Percentiles rank a stretch among this genome's conserved stretches.
Evolutionary conservation across 2,329 filamentous ascomycete species (phyloP).

Genomic region (Dactylonectria macrodidyma): DNA sequence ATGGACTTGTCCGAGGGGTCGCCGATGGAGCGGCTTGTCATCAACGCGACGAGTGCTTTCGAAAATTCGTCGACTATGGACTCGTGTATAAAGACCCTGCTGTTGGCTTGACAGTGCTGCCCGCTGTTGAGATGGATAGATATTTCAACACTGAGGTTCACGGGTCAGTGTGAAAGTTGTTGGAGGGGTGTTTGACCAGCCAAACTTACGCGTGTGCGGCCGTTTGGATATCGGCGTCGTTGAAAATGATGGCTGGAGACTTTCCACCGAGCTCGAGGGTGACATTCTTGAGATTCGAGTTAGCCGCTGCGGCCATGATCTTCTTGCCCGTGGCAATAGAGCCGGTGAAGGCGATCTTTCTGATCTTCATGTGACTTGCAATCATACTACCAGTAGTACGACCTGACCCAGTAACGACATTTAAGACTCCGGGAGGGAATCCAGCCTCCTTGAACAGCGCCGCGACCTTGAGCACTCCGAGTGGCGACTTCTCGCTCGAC

Average conservation of each 20-base stretch:
- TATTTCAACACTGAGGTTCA: neutral
- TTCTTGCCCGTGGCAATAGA: slow-evolving; percentile 75
- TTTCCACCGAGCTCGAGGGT: slow-evolving; percentile 73
- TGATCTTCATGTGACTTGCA: slow-evolving; percentile 32
- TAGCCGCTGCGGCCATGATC: slow-evolving; percentile 77
- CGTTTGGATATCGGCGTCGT: slow-evolving; percentile 70
- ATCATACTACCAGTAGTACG: slow-evolving; percentile 9
- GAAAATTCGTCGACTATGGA: slow-evolving; percentile 66
- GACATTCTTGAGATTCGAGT: slow-evolving; percentile 70
- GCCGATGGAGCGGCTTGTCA: neutral
- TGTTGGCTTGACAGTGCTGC: slow-evolving; percentile 71
- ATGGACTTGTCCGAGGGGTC: slow-evolving; percentile 53
- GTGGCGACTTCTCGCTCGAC: neutral
- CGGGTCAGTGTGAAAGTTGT: neutral
- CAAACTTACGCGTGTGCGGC: slow-evolving; percentile 52
- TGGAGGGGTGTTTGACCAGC: neutral
- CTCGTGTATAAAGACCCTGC: slow-evolving; percentile 68
- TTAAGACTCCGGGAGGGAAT: slow-evolving; percentile 37
- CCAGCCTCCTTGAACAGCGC: slow-evolving; percentile 25
- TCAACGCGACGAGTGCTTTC: neutral
- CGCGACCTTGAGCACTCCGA: neutral
- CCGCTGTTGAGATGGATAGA: slow-evolving; percentile 65
- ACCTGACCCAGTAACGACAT: slow-evolving; percentile 32
- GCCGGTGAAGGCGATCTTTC: slow-evolving; percentile 54
- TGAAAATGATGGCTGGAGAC: slow-evolving; percentile 68